A percentile compares a stretch with the other conserved stretches of the same genome.
phyloP scores from a whole-genome alignment of 2,329 filamentous ascomycete genomes.

The Xylariales sp. region DNA sequence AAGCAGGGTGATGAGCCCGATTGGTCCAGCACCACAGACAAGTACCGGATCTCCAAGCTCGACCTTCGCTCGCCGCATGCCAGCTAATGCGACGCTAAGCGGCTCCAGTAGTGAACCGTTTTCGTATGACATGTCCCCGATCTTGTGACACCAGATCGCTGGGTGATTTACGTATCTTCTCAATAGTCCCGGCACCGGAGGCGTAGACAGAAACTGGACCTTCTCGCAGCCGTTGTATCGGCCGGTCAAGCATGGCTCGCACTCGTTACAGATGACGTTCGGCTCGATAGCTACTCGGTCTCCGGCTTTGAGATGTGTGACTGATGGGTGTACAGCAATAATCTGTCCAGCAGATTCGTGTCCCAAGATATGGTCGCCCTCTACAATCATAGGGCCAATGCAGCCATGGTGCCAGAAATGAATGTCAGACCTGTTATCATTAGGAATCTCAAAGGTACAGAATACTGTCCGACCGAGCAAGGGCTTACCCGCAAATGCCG shows the following conservation, averaged over 20 bases:
- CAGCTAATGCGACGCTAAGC: constrained; percentile 81
- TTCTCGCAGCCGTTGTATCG: constrained; percentile 92
- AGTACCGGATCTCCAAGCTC: constrained; percentile 81
- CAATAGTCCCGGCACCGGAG: constrained; percentile 80
- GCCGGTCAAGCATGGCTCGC: constrained; percentile 86
- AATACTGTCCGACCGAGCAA: neutral
- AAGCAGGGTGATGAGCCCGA: constrained; percentile 82
- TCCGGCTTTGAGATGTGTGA: constrained; percentile 72
- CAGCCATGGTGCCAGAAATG: constrained; percentile 97
- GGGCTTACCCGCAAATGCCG: constrained; percentile 80
- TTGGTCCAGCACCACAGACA: constrained; percentile 89
- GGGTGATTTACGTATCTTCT: constrained; percentile 94
- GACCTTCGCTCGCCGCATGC: constrained; percentile 77
- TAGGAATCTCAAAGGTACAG: neutral
- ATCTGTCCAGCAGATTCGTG: constrained; percentile 88
- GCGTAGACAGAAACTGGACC: constrained; percentile 84
- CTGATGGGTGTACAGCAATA: constrained; percentile 75
- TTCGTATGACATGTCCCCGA: constrained; percentile 87
- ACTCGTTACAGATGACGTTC: constrained; percentile 85
- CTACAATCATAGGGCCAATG: constrained; percentile 94
- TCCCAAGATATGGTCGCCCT: constrained; percentile 82
- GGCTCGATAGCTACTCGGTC: constrained; percentile 93
- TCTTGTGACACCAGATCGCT: constrained; percentile 93
- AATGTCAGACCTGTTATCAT: constrained; percentile 68
- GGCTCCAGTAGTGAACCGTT: constrained; percentile 89